A percentile compares a stretch with the other conserved stretches of the same genome.
Conservation (phyloP, 2,329 filamentous ascomycete species). For the Didymella sp. region DNA sequence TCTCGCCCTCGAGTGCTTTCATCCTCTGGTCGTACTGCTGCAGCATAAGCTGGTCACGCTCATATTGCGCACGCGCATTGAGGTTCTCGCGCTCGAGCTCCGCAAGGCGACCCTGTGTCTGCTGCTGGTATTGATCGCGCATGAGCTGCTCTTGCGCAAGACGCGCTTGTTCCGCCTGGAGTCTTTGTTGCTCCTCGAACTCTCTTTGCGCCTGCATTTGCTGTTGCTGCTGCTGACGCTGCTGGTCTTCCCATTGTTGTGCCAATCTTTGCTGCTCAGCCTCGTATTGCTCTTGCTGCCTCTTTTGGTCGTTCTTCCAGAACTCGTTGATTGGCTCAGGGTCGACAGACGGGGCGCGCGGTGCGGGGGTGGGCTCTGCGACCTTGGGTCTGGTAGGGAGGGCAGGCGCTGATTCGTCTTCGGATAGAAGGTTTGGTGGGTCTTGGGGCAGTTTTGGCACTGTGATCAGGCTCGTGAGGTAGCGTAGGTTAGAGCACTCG, state of each 20-base stretch:
- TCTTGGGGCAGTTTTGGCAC: slow-evolving; percentile 96
- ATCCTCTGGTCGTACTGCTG: slow-evolving; percentile 95
- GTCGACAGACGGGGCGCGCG: slow-evolving; percentile 73
- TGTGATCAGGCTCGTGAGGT: slow-evolving; percentile 93
- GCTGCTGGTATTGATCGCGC: slow-evolving; percentile 87
- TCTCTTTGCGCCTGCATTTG: slow-evolving; percentile 86
- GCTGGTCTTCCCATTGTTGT: slow-evolving; percentile 82
- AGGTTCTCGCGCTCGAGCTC: slow-evolving; percentile 96
- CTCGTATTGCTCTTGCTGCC: slow-evolving; percentile 93
- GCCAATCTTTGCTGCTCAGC: slow-evolving; percentile 90
- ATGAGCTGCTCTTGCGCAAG: slow-evolving; percentile 89
- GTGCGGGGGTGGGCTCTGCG: slow-evolving; percentile 70
- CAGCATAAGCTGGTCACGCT: slow-evolving; percentile 95
- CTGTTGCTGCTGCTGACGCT: slow-evolving; percentile 80
- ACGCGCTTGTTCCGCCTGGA: slow-evolving; percentile 86
- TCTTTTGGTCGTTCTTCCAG: slow-evolving; percentile 91
- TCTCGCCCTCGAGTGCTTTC: slow-evolving; percentile 88
- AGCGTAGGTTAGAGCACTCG: slow-evolving; percentile 96
- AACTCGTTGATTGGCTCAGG: slow-evolving; percentile 97
- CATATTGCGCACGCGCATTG: slow-evolving; percentile 91
- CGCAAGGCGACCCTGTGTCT: slow-evolving; percentile 93
- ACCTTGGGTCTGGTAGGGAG: slow-evolving; percentile 76
- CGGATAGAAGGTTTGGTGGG: slow-evolving; percentile 83
- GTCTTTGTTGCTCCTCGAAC: slow-evolving; percentile 95
- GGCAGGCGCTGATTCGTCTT: slow-evolving; percentile 80